Percentiles rank a stretch among this genome's conserved stretches.
Conservation (phyloP, 768 basidiomycete genomes). For the Dentipellis fragilis region DNA sequence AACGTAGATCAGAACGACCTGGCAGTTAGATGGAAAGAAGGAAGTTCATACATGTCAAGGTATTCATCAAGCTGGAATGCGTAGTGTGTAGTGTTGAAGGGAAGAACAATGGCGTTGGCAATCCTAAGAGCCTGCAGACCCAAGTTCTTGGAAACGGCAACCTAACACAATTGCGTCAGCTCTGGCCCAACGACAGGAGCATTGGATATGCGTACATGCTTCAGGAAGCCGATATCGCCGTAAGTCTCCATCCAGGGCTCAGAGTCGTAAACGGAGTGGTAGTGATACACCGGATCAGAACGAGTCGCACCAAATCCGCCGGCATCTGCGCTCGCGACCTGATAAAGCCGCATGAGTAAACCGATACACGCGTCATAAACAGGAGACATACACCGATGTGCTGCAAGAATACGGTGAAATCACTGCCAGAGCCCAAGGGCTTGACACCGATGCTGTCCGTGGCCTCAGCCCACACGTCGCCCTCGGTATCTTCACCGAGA, state of each 20-base stretch:
- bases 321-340: constrained; percentile 26
- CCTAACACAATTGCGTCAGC: constrained; percentile 18
- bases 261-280: constrained; percentile 51
- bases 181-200: neutral
- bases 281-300: constrained; percentile 47
- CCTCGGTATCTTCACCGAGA: constrained; percentile 33
- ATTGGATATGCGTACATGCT: constrained; percentile 32
- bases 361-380: constrained; percentile 10
- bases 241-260: constrained; percentile 50
- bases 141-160: constrained; percentile 49
- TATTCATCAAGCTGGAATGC: constrained; percentile 43
- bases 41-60: constrained; percentile 37
- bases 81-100: constrained; percentile 64
- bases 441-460: constrained; percentile 31
- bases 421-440: constrained; percentile 79
- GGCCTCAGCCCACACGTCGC: constrained; percentile 28
- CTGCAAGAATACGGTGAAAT: constrained; percentile 90
- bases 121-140: constrained; percentile 47
- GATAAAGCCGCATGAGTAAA: constrained; percentile 20
- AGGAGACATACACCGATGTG: constrained; percentile 45
- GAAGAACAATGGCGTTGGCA: constrained; percentile 43
- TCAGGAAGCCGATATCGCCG: constrained; percentile 52
- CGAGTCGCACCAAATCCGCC: constrained; percentile 26
- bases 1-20: neutral
- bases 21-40: constrained; percentile 1